These are phyloP conservation scores for Diaporthe batatas DNA, from an alignment of 2,329 filamentous ascomycete species.

Conservation along the genomic window DNA sequence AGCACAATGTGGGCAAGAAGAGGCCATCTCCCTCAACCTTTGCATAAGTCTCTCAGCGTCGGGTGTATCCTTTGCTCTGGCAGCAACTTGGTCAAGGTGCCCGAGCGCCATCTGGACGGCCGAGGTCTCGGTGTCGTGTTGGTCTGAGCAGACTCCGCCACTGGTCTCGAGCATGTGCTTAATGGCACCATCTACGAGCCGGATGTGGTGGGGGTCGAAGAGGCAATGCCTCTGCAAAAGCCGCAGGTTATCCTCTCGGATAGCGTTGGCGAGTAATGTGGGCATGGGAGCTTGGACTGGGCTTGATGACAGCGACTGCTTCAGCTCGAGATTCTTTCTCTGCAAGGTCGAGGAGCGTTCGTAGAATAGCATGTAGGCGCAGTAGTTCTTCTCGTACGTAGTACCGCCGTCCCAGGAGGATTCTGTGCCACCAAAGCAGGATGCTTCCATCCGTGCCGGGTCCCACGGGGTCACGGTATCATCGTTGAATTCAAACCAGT, in stretches of 20 bases:
- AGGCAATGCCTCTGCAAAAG: constrained; percentile 84
- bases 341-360: constrained; percentile 79
- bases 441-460: constrained; percentile 76
- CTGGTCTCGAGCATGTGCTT: constrained; percentile 65
- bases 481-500: constrained; percentile 96
- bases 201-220: constrained; percentile 78
- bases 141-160: constrained; percentile 61
- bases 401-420: constrained; percentile 61
- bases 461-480: constrained; percentile 85
- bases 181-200: constrained; percentile 75
- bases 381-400: constrained; percentile 78
- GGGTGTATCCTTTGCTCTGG: constrained; percentile 76
- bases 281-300: constrained; percentile 63
- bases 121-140: constrained; percentile 61
- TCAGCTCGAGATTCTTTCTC: constrained; percentile 63
- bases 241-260: constrained; percentile 78
- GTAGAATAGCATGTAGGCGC: constrained; percentile 99
- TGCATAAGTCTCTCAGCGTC: constrained; percentile 67
- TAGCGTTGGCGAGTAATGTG: constrained; percentile 65
- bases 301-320: constrained; percentile 50
- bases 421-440: constrained; percentile 84
- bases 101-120: constrained; percentile 69
- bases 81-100: constrained; percentile 82
- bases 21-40: constrained; percentile 61
- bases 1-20: constrained; percentile 67